Evolutionary conservation across 768 basidiomycete genomes (phyloP).

Genomic region (Hemileccinum rubropunctum): DNA sequence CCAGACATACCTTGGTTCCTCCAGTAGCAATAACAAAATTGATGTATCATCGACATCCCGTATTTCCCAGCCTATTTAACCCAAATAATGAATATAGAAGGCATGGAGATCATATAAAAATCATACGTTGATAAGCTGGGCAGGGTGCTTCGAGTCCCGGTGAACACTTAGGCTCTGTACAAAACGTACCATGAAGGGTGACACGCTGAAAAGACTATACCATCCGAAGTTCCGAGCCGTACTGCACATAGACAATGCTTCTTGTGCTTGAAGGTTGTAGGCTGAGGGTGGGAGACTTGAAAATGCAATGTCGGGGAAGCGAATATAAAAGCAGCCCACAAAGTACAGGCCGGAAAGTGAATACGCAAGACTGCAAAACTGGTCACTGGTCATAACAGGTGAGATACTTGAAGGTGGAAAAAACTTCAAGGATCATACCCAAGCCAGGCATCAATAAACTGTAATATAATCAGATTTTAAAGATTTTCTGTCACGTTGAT

Average conservation of each 20-base stretch:
- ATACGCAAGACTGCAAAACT: constrained; percentile 78
- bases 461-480: constrained; percentile 4
- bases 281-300: constrained; percentile 3
- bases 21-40: constrained; percentile 77
- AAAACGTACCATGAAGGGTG: constrained; percentile 77
- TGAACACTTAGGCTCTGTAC: constrained; percentile 89
- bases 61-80: constrained; percentile 80
- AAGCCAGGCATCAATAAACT: constrained; percentile 90
- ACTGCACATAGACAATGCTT: constrained; percentile 42
- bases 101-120: background rate
- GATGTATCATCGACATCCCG: constrained; percentile 57
- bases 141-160: constrained; percentile 64
- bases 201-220: constrained; percentile 52
- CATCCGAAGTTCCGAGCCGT: constrained; percentile 54
- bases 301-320: background rate
- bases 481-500: background rate
- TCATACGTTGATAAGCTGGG: constrained; percentile 86
- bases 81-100: background rate
- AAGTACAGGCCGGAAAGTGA: constrained; percentile 71
- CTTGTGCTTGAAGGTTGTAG: constrained; percentile 37
- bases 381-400: constrained; percentile 50
- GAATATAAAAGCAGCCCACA: constrained; percentile 68
- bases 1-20: constrained; percentile 51
- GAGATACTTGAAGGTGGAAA: background rate
- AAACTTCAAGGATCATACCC: constrained; percentile 46